phyloP scores from a whole-genome alignment of 495 filamentous ascomycete genomes.

The Staphylotrichum longicolle region DNA sequence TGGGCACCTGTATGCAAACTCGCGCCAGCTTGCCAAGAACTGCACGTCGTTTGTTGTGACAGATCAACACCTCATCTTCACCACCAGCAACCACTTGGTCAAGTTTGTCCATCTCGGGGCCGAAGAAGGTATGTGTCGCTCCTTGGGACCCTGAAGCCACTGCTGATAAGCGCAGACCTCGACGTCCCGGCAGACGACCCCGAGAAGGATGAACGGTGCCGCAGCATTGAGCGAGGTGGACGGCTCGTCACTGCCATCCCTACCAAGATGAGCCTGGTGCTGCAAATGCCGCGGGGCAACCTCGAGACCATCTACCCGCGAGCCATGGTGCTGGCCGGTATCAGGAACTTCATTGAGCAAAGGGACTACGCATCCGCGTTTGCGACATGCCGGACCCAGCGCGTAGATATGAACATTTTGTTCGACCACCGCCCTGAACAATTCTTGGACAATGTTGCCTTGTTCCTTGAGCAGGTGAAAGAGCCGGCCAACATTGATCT shows the following conservation, averaged over 20 bases:
- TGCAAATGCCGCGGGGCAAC: slow-evolving; percentile 95
- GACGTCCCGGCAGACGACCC: slow-evolving; percentile 85
- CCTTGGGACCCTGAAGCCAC: not conserved
- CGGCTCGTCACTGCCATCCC: slow-evolving; percentile 87
- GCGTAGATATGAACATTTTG: slow-evolving; percentile 98
- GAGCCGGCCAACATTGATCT: slow-evolving; percentile 84
- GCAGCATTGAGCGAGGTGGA: slow-evolving; percentile 87
- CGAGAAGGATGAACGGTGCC: slow-evolving; percentile 86
- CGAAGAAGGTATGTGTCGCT: slow-evolving; percentile 56
- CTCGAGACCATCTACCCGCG: slow-evolving; percentile 93
- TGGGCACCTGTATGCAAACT: slow-evolving; percentile 77
- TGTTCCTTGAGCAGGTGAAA: slow-evolving; percentile 85
- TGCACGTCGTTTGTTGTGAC: slow-evolving; percentile 90
- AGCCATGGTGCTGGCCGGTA: slow-evolving; percentile 85
- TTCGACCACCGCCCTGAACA: slow-evolving; percentile 85
- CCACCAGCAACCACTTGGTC: slow-evolving; percentile 83
- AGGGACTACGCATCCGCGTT: slow-evolving; percentile 84
- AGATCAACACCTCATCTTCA: slow-evolving; percentile 80
- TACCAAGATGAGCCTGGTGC: slow-evolving; percentile 71
- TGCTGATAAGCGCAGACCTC: slow-evolving; percentile 52
- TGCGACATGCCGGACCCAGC: slow-evolving; percentile 79
- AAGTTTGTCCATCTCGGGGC: slow-evolving; percentile 85
- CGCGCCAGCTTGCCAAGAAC: slow-evolving; percentile 67
- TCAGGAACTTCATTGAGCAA: slow-evolving; percentile 71
- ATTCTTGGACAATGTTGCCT: slow-evolving; percentile 69